phyloP scores from a whole-genome alignment of 768 basidiomycete species.

The Tricholomella constricta region DNA sequence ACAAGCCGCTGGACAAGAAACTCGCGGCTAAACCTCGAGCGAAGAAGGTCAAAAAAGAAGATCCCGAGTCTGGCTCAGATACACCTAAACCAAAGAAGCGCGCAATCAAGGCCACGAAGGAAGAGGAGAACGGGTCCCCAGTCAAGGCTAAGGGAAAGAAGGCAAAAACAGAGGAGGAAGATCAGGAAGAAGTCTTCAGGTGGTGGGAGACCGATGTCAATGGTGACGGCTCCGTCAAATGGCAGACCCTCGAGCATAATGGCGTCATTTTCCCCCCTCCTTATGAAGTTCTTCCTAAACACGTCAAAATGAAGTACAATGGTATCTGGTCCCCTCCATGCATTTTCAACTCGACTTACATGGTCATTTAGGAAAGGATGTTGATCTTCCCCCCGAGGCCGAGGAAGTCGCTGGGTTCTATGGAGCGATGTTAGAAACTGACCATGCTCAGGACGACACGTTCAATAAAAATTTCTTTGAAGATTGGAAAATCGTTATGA shows the following conservation, averaged over 20 bases:
- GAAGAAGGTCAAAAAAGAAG: slow-evolving; percentile 61
- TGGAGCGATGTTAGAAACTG: slow-evolving; percentile 87
- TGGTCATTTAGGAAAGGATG: slow-evolving; percentile 58
- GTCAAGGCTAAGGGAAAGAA: slow-evolving; percentile 49
- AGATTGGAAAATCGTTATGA: slow-evolving; percentile 80
- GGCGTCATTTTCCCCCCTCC: slow-evolving; percentile 97
- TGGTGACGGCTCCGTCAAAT: slow-evolving; percentile 81
- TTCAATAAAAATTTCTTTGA: slow-evolving; percentile 97
- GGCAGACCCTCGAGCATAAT: slow-evolving; percentile 93
- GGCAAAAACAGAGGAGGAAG: slow-evolving; percentile 64
- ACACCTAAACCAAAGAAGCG: slow-evolving; percentile 50
- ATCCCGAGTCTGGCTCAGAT: slow-evolving; percentile 41
- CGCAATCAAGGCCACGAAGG: slow-evolving; percentile 43
- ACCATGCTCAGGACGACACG: slow-evolving; percentile 83
- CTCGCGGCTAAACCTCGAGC: slow-evolving; percentile 44
- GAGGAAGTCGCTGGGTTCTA: slow-evolving; percentile 99
- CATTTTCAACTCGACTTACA: slow-evolving; percentile 10
- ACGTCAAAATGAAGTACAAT: slow-evolving; percentile 94
- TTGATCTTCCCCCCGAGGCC: slow-evolving; percentile 79
- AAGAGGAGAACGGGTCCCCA: slow-evolving; percentile 36
- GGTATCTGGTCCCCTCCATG: slow-evolving; percentile 47
- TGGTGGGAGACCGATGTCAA: slow-evolving; percentile 88
- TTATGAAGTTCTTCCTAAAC: slow-evolving; percentile 79
- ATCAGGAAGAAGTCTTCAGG: slow-evolving; percentile 71
- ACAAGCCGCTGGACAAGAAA: slow-evolving; percentile 47